Percentiles rank a stretch among this genome's conserved stretches.
Conservation (phyloP, 129 eudicot species). For the Escallonia rubra region DNA sequence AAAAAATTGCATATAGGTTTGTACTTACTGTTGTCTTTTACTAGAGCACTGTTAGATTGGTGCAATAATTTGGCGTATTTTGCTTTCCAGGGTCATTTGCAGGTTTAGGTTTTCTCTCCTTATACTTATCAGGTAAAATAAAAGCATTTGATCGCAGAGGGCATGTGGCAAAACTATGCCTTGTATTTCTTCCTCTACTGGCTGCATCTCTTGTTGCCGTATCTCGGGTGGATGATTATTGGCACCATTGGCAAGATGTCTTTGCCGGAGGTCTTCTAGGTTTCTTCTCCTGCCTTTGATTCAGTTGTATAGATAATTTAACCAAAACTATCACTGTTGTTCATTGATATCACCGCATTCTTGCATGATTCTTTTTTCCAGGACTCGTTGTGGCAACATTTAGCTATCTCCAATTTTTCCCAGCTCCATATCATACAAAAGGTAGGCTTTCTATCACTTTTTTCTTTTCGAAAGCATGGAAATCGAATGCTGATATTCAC, state of each 20-base stretch:
- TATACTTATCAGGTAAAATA: conserved; percentile 65
- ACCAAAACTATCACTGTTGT: neutral
- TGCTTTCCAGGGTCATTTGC: conserved; percentile 74
- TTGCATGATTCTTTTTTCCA: conserved; percentile 9
- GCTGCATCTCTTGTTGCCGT: conserved; percentile 73
- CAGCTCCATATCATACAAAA: conserved; percentile 68
- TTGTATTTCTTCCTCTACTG: conserved; percentile 67
- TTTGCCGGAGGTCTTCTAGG: conserved; percentile 82
- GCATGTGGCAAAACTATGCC: conserved; percentile 75
- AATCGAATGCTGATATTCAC: too few species aligned
- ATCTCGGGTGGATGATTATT: conserved; percentile 87
- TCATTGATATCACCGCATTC: neutral
- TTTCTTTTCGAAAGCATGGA: neutral
- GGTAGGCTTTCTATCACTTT: conserved; percentile 22
- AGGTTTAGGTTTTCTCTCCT: conserved; percentile 69
- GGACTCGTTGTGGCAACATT: conserved; percentile 60
- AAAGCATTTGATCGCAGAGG: conserved; percentile 67
- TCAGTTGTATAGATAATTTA: neutral
- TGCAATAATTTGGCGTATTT: too few species aligned
- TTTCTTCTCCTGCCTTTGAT: conserved; percentile 10
- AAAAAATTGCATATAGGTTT: too few species aligned
- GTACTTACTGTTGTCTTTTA: too few species aligned
- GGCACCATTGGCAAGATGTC: conserved; percentile 96
- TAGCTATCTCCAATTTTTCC: conserved; percentile 82
- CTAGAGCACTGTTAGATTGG: too few species aligned